Base-by-base conservation (phyloP, 23 red algal species). In the Gracilaria gracilis region DNA sequence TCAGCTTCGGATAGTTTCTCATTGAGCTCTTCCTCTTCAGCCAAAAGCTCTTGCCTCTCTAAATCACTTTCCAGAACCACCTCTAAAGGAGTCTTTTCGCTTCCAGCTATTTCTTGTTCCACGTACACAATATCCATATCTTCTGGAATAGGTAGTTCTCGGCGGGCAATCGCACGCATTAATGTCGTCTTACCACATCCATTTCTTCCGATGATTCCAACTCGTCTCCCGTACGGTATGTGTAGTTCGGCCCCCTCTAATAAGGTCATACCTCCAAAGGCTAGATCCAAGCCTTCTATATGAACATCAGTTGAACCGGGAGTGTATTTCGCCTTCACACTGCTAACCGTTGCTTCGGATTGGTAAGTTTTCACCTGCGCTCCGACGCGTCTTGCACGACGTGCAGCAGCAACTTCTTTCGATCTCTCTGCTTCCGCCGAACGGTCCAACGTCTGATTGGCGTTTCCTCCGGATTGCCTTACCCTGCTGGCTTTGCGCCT, bases 111-210 rank as follows among this genome's bases (percentile, higher is more conserved):
- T 88, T 99, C 95, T 44, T 98, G 95, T 79, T 98, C 95, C 19
- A 98, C 95, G 75, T 91, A 93, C 12, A 94, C 76, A 61, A 94
- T 88, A 61, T 93, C 91, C 80, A 99, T 94, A 49, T 92, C 74
- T n/a, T 89, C 75, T 2, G 97, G 94, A 47, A 99, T 61, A 19
- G 97, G 97, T 38, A 99, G 93, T 81, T 95, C 91, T 49, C 97
- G 73, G 20, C 93, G 83, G 3, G 97, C 93, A 66, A 99, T 86
- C 31, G 97, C 93, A 23, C 91, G 79, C 93, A 99, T 91, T 38
- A 99, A 89, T 48, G 93, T 95, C 23, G 89, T 94, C 81, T 99
- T 99, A 16, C 97, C 97, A 61, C 92, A 88, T 36, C 97, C 97
- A 87, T 99, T 99, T 46, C 97, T 76, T 23, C 93, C 97, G 35